Evolutionary conservation across 495 filamentous ascomycete genomes (phyloP).

Genomic region (Podospora comata): DNA sequence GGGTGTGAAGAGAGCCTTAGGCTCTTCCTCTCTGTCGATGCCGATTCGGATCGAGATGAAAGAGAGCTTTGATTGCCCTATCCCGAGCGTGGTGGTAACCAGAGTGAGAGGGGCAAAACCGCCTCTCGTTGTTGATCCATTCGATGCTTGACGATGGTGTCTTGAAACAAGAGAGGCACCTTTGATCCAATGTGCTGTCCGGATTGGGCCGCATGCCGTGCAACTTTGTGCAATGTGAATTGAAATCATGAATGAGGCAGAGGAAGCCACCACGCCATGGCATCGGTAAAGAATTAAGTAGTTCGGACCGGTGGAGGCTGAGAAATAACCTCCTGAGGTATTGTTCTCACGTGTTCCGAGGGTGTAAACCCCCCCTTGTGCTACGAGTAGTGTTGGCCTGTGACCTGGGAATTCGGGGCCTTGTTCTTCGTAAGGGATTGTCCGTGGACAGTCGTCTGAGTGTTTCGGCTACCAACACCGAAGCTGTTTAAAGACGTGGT

Average conservation of each 20-base stretch:
- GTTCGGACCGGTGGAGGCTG: background rate
- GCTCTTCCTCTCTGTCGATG: background rate
- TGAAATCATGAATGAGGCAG: background rate
- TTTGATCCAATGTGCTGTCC: background rate
- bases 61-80: background rate
- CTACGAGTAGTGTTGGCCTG: background rate
- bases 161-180: background rate
- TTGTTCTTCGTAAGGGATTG: background rate
- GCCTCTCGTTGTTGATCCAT: background rate
- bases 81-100: background rate
- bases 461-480: background rate
- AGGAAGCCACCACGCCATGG: background rate
- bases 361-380: background rate
- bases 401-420: background rate
- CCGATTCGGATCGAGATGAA: background rate
- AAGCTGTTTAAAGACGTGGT: background rate
- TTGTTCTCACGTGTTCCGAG: background rate
- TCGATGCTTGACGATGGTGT: background rate
- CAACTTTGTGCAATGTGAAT: background rate
- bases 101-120: background rate
- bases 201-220: background rate
- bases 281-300: background rate
- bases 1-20: background rate
- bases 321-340: background rate
- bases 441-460: background rate